These are phyloP conservation scores for Fistulina hepatica DNA, from an alignment of 1,284 basidiomycete species.

Conservation along the genomic window DNA sequence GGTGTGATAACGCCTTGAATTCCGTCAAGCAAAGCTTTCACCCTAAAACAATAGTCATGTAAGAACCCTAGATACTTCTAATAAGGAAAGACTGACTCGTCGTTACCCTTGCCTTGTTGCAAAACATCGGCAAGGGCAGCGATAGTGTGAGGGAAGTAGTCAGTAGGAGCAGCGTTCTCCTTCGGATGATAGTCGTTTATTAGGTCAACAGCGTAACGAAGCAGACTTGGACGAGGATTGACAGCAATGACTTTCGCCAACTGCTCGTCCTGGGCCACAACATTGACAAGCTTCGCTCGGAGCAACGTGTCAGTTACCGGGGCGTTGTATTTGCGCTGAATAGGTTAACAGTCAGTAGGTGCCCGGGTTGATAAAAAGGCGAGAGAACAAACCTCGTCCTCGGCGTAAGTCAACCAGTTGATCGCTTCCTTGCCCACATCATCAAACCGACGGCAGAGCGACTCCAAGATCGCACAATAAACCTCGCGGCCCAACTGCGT, in stretches of 20 bases:
- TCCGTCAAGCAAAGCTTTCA: no score
- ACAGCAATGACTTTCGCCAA: slow-evolving; percentile 81
- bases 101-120: slow-evolving; percentile 69
- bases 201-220: slow-evolving; percentile 78
- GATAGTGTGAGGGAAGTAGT: slow-evolving; percentile 76
- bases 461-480: slow-evolving; percentile 82
- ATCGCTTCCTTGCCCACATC: slow-evolving; percentile 96
- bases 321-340: slow-evolving; percentile 89
- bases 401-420: slow-evolving; percentile 93
- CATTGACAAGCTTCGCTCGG: slow-evolving; percentile 72
- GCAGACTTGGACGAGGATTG: slow-evolving; percentile 67
- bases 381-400: slow-evolving; percentile 69
- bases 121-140: slow-evolving; percentile 70
- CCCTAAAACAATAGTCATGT: slow-evolving; percentile 21
- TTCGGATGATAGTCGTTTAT: slow-evolving; percentile 80
- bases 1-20: slow-evolving; percentile 1
- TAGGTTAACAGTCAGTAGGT: slow-evolving; percentile 3
- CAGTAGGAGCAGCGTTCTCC: slow-evolving; percentile 69
- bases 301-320: slow-evolving; percentile 87
- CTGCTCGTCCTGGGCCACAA: slow-evolving; percentile 81
- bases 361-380: not conserved
- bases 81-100: slow-evolving; percentile 46
- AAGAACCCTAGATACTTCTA: not conserved
- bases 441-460: slow-evolving; percentile 81
- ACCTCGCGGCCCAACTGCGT: slow-evolving; percentile 81